These are phyloP conservation scores for Suhomyces terraborum DNA, from an alignment of 1,139 yeast species.

Conservation along the genomic window DNA sequence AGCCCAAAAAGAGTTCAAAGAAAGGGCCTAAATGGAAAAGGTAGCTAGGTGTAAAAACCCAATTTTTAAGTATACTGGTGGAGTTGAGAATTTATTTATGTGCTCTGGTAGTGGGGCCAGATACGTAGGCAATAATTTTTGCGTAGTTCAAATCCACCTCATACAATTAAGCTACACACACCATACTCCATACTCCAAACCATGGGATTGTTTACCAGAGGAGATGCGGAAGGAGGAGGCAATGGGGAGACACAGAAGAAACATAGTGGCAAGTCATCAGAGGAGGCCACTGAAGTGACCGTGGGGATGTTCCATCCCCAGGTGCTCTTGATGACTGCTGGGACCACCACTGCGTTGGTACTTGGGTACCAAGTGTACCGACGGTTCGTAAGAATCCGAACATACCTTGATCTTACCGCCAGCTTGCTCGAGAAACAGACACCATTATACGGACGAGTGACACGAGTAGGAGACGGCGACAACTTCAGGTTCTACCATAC, in stretches of 20 bases:
- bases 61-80: too few species aligned
- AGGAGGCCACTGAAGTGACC: background rate
- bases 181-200: too few species aligned
- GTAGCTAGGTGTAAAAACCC: too few species aligned
- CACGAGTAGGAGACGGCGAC: constrained; percentile 96
- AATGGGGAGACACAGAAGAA: background rate
- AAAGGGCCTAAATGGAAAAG: too few species aligned
- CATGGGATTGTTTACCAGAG: constrained; percentile 7
- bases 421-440: constrained; percentile 35
- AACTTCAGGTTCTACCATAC: constrained; percentile 89
- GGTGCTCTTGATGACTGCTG: constrained; percentile 43
- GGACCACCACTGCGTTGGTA: constrained; percentile 36
- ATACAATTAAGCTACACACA: constrained; percentile 1
- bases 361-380: constrained; percentile 35
- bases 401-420: constrained; percentile 44
- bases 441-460: constrained; percentile 72
- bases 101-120: too few species aligned
- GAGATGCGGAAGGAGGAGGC: background rate
- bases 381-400: constrained; percentile 36
- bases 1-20: too few species aligned
- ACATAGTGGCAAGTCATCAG: background rate
- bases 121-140: too few species aligned
- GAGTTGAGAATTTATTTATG: too few species aligned
- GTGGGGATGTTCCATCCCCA: constrained; percentile 41
- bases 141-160: background rate